Percentiles rank a stretch among this genome's conserved stretches.
These are phyloP conservation scores for Coccinonectria pachysandricola DNA, from an alignment of 2,329 filamentous ascomycete genomes.

Conservation along the genomic window DNA sequence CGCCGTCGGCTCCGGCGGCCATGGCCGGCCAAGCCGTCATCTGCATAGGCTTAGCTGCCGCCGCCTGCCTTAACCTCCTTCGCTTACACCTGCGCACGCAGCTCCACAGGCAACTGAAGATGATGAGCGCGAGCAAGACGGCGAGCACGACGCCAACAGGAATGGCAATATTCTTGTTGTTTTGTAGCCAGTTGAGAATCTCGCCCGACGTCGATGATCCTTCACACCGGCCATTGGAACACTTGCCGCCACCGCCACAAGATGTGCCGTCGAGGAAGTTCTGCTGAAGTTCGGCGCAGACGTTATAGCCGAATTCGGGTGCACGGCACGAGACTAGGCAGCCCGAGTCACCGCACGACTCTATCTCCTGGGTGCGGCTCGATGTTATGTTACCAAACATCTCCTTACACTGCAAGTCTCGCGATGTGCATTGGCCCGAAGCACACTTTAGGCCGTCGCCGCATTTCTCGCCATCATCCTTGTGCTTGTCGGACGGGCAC, in stretches of 20 bases:
- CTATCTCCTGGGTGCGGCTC: slow-evolving; percentile 68
- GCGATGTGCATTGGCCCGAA: slow-evolving; percentile 87
- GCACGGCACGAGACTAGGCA: slow-evolving; percentile 72
- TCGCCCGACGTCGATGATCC: slow-evolving; percentile 61
- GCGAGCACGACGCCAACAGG: slow-evolving; percentile 65
- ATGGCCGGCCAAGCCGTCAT: too few relatives aligned
- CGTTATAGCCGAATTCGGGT: slow-evolving; percentile 52
- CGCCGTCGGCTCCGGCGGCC: too few relatives aligned
- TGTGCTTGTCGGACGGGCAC: slow-evolving; percentile 64
- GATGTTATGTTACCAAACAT: slow-evolving; percentile 67
- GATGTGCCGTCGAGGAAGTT: slow-evolving; percentile 89
- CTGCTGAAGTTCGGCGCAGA: slow-evolving; percentile 70
- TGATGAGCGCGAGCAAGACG: slow-evolving; percentile 56
- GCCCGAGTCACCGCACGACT: slow-evolving; percentile 55
- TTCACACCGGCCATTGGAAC: slow-evolving; percentile 66
- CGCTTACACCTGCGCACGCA: slow-evolving; percentile 21
- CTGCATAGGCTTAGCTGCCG: too few relatives aligned
- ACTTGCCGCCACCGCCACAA: slow-evolving; percentile 71
- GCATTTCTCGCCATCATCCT: slow-evolving; percentile 62
- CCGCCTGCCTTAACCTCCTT: not conserved
- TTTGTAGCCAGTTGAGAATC: slow-evolving; percentile 63
- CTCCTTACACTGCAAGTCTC: slow-evolving; percentile 78
- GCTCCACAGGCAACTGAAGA: slow-evolving; percentile 56
- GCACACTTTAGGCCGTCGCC: slow-evolving; percentile 67
- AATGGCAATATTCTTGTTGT: slow-evolving; percentile 74